Conservation (phyloP, 2,329 filamentous ascomycete genomes). For the Hysterium pulicare region DNA sequence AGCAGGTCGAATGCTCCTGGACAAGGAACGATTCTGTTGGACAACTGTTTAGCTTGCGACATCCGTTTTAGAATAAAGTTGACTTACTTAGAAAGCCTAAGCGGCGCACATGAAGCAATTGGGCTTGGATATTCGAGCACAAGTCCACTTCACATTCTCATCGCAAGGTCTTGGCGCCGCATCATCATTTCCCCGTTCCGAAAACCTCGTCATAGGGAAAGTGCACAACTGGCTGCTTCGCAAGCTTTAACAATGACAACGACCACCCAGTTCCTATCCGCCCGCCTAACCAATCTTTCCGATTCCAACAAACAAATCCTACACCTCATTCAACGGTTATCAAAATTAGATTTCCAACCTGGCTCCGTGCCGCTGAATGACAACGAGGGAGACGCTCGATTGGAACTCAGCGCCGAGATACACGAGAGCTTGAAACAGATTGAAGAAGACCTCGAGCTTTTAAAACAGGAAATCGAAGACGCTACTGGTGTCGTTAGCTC, state of each 20-base stretch:
- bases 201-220: conserved; percentile 27
- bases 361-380: conserved; percentile 58
- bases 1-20: no score
- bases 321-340: conserved; percentile 55
- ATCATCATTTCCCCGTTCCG: conserved; percentile 3
- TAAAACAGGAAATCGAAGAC: conserved; percentile 75
- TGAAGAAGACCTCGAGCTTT: conserved; percentile 78
- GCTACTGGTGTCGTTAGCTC: conserved; percentile 47
- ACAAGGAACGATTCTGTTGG: no score
- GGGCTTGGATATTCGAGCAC: not conserved
- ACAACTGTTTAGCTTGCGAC: no score
- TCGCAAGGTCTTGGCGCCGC: conserved; percentile 1
- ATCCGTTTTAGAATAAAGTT: no score
- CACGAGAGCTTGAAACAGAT: conserved; percentile 71
- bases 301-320: conserved; percentile 53
- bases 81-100: not conserved
- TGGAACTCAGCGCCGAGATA: conserved; percentile 79
- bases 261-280: conserved; percentile 40
- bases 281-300: conserved; percentile 51
- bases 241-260: conserved; percentile 28
- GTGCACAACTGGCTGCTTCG: conserved; percentile 24
- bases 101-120: not conserved
- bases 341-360: conserved; percentile 58
- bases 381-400: conserved; percentile 63
- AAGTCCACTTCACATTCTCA: not conserved